Evolutionary conservation across 306 rosid species (phyloP).

Genomic region (Castanea sativa): DNA sequence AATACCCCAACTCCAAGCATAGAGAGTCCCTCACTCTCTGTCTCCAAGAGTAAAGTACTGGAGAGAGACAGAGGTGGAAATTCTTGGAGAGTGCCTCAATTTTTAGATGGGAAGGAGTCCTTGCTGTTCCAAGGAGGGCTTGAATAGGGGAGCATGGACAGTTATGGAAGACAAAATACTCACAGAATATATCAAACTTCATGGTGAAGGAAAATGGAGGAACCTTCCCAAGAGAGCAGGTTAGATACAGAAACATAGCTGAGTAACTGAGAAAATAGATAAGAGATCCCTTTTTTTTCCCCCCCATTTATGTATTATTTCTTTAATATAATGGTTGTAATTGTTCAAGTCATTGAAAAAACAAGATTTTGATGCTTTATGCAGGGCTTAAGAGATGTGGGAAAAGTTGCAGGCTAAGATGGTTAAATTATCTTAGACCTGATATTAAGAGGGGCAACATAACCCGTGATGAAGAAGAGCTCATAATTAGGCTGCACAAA

Average conservation of each 20-base stretch:
- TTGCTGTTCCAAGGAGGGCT: constrained; percentile 41
- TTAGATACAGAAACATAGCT: neutral
- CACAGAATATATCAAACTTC: constrained; percentile 22
- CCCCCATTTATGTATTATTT: neutral
- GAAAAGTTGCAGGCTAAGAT: constrained; percentile 46
- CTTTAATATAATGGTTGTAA: neutral
- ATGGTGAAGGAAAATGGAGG: constrained; percentile 58
- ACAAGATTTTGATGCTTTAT: neutral
- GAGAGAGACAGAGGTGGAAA: neutral
- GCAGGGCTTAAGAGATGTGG: constrained; percentile 49
- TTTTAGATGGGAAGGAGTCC: constrained; percentile 44
- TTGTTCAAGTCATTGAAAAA: too few relatives aligned
- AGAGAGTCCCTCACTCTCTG: neutral
- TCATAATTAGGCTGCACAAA: constrained; percentile 47
- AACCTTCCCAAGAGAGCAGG: constrained; percentile 52
- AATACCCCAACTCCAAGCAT: neutral
- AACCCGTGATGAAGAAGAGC: constrained; percentile 46
- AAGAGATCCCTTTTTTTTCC: neutral
- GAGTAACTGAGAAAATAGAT: neutral
- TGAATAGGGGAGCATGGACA: constrained; percentile 53
- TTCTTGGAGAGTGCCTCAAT: neutral
- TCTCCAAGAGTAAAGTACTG: neutral
- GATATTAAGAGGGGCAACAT: constrained; percentile 54
- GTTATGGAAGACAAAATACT: constrained; percentile 41
- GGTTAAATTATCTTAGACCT: constrained; percentile 48